Evolutionary conservation across 2,329 filamentous ascomycete genomes (phyloP).

Genomic region (Tolypocladium nubicola): DNA sequence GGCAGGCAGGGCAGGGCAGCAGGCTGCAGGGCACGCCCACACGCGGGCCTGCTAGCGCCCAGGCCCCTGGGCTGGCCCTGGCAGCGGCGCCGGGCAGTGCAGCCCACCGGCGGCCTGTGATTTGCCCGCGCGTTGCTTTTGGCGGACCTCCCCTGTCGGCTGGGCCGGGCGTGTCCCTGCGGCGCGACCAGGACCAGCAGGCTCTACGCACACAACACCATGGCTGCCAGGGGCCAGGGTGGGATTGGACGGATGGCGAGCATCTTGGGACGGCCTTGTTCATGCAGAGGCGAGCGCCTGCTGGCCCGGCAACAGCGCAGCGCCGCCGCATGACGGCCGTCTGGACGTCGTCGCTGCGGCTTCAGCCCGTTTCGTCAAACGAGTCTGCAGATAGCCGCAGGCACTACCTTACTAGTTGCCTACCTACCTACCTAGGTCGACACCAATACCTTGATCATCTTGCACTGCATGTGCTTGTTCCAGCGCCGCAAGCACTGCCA

Average conservation of each 20-base stretch:
- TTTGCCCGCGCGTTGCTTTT: background rate
- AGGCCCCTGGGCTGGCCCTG: background rate
- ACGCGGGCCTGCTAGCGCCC: background rate
- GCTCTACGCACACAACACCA: background rate
- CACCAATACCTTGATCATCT: too few relatives aligned
- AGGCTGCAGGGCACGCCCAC: background rate
- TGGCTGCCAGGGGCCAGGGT: background rate
- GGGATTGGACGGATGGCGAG: background rate
- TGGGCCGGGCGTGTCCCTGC: background rate
- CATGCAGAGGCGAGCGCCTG: background rate
- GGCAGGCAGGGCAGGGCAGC: too few relatives aligned
- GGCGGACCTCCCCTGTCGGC: background rate
- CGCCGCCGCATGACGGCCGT: background rate
- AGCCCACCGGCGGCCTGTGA: slow-evolving; percentile 1
- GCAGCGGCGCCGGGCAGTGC: slow-evolving; percentile 1
- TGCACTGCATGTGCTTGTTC: too few relatives aligned
- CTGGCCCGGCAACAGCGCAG: slow-evolving; percentile 3
- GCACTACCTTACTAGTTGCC: too few relatives aligned
- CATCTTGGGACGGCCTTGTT: background rate
- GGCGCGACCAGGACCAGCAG: background rate
- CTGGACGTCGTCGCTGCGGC: background rate
- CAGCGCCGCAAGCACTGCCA: too few relatives aligned
- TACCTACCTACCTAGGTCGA: too few relatives aligned
- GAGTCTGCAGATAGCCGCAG: background rate
- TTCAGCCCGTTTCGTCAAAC: background rate